Base-by-base conservation (phyloP, 73 alveolate species). In the Tetrahymena thermophila region DNA sequence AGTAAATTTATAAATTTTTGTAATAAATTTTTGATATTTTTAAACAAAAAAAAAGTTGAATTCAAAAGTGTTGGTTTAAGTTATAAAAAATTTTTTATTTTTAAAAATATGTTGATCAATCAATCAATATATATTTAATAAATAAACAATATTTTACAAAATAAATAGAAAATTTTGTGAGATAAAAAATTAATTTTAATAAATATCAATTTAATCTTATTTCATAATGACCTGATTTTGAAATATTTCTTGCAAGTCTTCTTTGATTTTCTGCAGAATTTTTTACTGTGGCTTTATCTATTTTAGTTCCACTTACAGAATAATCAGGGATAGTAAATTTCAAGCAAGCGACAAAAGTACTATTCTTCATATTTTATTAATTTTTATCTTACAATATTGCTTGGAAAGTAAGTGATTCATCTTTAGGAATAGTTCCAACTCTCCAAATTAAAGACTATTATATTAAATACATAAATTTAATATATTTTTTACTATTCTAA, bases 401-500 rank as follows among this genome's bases (percentile, higher is more conserved):
- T 85, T 58, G 83, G 55, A 95, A 89, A 10, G 85, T 85, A 19
- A 89, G 35, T 4, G 95, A 95, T 85, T 93, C 58, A 95, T 95
- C 97, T 9, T 85, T 95, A 56, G 93, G 95, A 10, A 95, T 58
- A 37, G 57, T 85, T 13, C 97, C 97, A 44, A 95, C 84, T 93
- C 97, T 95, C 97, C 97, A 95, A 35, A 89, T 55, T 15, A 95
- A 43, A 50, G 97, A 94, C 97, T 95, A n/a, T n/a, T n/a, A n/a
- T 11, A 7, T 23, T 71, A 71, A 50, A 50, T 3, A 50, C 3
- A 50, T 23, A 19, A 8, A 71, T 28, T 71, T 13, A 56, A 71
- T 71, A n/a, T 10, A 25, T 25, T 28, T 23, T 71, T 28, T 43
- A 95, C 85, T 34, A 44, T 71, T 11, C 34, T 94, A 4, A n/a